These are phyloP conservation scores for Sclerotinia trifoliorum DNA, from an alignment of 2,329 filamentous ascomycete species.

Conservation along the genomic window DNA sequence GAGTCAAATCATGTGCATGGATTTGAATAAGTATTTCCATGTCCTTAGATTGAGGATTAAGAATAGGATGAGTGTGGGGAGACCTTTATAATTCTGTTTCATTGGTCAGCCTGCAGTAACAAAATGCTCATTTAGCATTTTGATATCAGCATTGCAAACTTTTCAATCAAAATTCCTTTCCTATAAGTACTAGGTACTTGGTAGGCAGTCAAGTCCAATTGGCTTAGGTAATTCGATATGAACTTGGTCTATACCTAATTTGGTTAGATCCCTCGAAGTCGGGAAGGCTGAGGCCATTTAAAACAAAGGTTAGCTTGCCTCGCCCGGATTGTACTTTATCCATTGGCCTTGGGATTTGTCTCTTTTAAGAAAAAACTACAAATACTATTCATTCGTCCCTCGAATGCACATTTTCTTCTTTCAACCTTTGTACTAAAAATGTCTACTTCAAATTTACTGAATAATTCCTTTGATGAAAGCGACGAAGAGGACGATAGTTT, in stretches of 20 bases:
- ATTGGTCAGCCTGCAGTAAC: background rate
- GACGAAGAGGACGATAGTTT: slow-evolving; percentile 85
- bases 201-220: background rate
- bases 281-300: slow-evolving; percentile 23
- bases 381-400: background rate
- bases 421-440: slow-evolving; percentile 29
- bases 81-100: background rate
- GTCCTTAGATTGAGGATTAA: background rate
- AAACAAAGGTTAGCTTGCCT: slow-evolving; percentile 22
- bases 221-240: background rate
- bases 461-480: slow-evolving; percentile 50
- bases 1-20: background rate
- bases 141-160: background rate
- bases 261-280: background rate
- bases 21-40: background rate
- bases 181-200: no score
- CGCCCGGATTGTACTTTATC: slow-evolving; percentile 1
- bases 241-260: background rate
- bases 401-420: slow-evolving; percentile 19
- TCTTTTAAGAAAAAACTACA: slow-evolving; percentile 1
- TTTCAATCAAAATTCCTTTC: background rate
- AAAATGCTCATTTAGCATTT: background rate
- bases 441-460: slow-evolving; percentile 36
- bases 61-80: background rate
- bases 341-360: slow-evolving; percentile 9